Evolutionary conservation across 495 filamentous ascomycete species (phyloP).

Genomic region (Rhypophila decipiens): DNA sequence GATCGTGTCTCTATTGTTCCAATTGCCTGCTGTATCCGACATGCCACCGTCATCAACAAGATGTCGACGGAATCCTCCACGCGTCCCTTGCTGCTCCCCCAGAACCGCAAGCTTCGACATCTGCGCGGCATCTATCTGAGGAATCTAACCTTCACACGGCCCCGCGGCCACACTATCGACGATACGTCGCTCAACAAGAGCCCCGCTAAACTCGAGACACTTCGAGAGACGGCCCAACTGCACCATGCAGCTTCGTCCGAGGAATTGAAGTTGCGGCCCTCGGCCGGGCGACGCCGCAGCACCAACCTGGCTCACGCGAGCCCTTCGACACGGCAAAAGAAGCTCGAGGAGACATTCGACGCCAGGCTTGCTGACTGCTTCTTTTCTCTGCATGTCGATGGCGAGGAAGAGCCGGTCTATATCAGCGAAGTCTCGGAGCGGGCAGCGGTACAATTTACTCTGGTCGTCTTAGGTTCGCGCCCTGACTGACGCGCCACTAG

Average conservation of each 20-base stretch:
- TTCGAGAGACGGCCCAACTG: constrained; percentile 46
- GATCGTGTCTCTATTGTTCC: neutral
- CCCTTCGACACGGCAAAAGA: constrained; percentile 64
- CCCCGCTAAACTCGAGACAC: constrained; percentile 60
- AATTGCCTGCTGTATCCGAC: too few species aligned
- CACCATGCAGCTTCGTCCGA: constrained; percentile 69
- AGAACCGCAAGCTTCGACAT: constrained; percentile 88
- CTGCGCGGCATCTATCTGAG: constrained; percentile 81
- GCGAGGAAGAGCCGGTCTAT: constrained; percentile 68
- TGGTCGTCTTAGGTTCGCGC: too few species aligned
- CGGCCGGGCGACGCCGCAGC: constrained; percentile 55
- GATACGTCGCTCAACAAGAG: constrained; percentile 75
- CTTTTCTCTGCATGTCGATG: constrained; percentile 74
- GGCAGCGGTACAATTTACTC: constrained; percentile 50
- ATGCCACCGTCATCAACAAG: constrained; percentile 10
- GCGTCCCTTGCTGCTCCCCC: constrained; percentile 42
- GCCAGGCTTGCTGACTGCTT: constrained; percentile 79
- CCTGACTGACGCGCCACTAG: too few species aligned
- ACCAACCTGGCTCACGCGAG: constrained; percentile 63
- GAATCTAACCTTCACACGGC: constrained; percentile 64
- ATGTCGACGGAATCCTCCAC: constrained; percentile 33
- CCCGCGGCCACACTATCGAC: constrained; percentile 71
- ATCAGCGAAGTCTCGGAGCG: constrained; percentile 78
- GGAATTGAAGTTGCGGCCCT: constrained; percentile 52
- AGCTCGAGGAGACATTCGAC: constrained; percentile 64